Conservation (phyloP, 108 stramenopile species). For the Fragilaria radians region DNA sequence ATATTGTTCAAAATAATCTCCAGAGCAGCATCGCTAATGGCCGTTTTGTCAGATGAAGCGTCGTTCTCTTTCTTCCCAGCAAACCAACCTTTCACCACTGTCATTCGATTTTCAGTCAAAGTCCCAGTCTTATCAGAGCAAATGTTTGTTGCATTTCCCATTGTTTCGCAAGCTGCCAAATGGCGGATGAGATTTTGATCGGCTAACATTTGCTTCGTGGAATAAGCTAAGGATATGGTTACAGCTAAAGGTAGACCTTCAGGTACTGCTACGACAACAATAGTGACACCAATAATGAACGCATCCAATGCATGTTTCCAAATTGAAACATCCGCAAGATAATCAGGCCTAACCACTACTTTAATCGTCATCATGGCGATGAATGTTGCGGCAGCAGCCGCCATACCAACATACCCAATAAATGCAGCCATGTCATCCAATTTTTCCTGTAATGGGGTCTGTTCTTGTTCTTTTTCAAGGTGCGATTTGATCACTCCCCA, state of each 20-base stretch:
- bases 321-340: conserved; percentile 35
- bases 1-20: conserved; percentile 46
- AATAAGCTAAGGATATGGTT: conserved; percentile 85
- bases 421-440: conserved; percentile 78
- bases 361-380: conserved; percentile 78
- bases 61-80: conserved; percentile 37
- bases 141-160: conserved; percentile 96
- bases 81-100: conserved; percentile 66
- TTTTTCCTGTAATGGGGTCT: conserved; percentile 80
- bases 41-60: conserved; percentile 11
- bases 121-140: conserved; percentile 94
- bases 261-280: conserved; percentile 94
- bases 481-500: conserved; percentile 77
- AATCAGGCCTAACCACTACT: conserved; percentile 34
- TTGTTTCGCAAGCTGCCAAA: conserved; percentile 94
- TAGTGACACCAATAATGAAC: conserved; percentile 92
- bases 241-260: conserved; percentile 94
- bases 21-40: conserved; percentile 25
- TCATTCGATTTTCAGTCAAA: conserved; percentile 83
- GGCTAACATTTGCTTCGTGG: conserved; percentile 83
- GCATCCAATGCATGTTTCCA: conserved; percentile 53
- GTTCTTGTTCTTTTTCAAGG: conserved; percentile 63
- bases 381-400: conserved; percentile 65
- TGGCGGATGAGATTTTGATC: conserved; percentile 91
- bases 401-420: conserved; percentile 84